phyloP scores from a whole-genome alignment of 176 grass and related monocot species.

The Rhynchospora tenuis region DNA sequence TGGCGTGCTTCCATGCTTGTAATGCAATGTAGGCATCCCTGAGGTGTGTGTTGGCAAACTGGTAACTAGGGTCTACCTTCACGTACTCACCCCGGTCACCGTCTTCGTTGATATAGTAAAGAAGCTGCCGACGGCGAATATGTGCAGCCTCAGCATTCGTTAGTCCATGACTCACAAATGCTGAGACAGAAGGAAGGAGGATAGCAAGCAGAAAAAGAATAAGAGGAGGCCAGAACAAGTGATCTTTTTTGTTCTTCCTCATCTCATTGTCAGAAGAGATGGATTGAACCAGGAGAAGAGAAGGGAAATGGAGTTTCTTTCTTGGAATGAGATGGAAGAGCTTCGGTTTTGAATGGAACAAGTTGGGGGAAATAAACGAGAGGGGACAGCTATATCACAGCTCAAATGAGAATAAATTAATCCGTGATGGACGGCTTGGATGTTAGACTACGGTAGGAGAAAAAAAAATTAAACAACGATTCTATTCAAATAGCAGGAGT shows the following conservation, averaged over 20 bases:
- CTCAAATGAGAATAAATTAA: constrained; percentile 25
- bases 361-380: neutral
- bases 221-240: neutral
- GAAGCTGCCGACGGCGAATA: constrained; percentile 47
- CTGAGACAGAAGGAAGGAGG: constrained; percentile 12
- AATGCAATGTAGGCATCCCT: constrained; percentile 75
- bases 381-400: constrained; percentile 35
- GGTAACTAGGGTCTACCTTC: constrained; percentile 37
- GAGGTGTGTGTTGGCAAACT: constrained; percentile 50
- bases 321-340: neutral
- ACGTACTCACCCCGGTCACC: constrained; percentile 3
- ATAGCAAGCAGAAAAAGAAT: constrained; percentile 20
- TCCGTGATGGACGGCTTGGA: constrained; percentile 15
- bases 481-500: constrained; percentile 27
- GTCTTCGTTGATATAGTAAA: constrained; percentile 25
- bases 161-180: constrained; percentile 34
- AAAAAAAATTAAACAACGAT: neutral
- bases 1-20: constrained; percentile 62
- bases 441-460: neutral
- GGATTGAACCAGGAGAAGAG: neutral
- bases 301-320: neutral
- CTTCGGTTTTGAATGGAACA: neutral
- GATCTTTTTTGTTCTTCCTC: neutral
- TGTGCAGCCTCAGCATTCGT: constrained; percentile 28
- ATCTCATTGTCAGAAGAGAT: constrained; percentile 22